Base-by-base conservation (phyloP, 176 grass and related monocot genomes). In the Musa acuminata region DNA sequence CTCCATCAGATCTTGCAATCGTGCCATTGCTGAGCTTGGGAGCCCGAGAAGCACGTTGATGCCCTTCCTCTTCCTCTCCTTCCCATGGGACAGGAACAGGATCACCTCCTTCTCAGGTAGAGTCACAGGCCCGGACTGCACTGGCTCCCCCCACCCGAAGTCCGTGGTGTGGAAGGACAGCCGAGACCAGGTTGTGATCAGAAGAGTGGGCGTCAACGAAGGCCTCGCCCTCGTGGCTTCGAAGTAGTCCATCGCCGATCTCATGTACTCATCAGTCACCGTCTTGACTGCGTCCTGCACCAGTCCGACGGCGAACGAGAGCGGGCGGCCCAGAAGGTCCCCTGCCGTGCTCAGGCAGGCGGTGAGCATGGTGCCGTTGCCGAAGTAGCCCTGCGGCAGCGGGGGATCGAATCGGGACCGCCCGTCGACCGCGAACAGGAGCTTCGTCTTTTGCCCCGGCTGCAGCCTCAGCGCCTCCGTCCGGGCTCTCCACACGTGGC, bases 101-200 rank as follows among this genome's bases (percentile, higher is more conserved):
- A 89, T 86, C 22, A 99, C 88, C 80, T 99, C 95, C 82, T 94
- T 94, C 84, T 94, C 86, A 21, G 95, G 95, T 60, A 99, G 86
- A 13, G 80, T 87, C 29, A 99, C 95, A 8, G 95, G 95, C 13
- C 95, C 95, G 2, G 95, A 85, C 79, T 86, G 82, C n/a, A 72
- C 58, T 1, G 95, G 90, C 84, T 78, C 78, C 0, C 95, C 95
- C 90, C 88, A 94, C 1, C 95, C 95, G 62, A 99, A 99, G 80
- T 99, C 95, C 8, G 95, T 82, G 23, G 73, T 88, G 27, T 94
- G 75, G 81, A 99, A 99, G 7, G 82, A 83, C 51, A 99, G 80
- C 53, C 90, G 62, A 0, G 95, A 99, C 95, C 95, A 99, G 2
- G 95, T 91, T 2, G 90, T 94, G 72, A 99, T 89, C 69, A 99